A percentile compares a stretch with the other conserved stretches of the same genome.
Conservation (phyloP, 805 yeast species). For the Zygosaccharomyces rouxii region DNA sequence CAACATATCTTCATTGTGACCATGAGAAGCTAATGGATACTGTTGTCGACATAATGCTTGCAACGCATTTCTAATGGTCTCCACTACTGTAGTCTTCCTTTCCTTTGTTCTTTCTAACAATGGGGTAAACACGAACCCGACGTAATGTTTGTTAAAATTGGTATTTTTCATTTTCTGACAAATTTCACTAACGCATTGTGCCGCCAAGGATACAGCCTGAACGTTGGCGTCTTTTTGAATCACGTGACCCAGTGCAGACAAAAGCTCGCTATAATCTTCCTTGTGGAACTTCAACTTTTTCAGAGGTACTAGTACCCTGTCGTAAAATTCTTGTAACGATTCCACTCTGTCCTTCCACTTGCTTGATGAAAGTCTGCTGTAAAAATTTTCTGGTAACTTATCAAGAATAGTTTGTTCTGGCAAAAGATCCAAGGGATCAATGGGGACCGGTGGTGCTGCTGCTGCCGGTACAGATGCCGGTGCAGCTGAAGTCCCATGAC, state of each 20-base stretch:
- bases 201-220: constrained; percentile 77
- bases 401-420: constrained; percentile 65
- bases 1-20: constrained; percentile 39
- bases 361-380: constrained; percentile 49
- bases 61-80: constrained; percentile 61
- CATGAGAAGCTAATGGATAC: constrained; percentile 33
- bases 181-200: constrained; percentile 56
- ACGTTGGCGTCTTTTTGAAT: constrained; percentile 79
- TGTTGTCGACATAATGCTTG: constrained; percentile 56
- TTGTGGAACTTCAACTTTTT: constrained; percentile 46
- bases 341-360: constrained; percentile 95
- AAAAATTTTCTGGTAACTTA: constrained; percentile 61
- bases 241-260: constrained; percentile 61
- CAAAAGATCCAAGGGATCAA: constrained; percentile 68
- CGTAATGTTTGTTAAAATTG: constrained; percentile 49
- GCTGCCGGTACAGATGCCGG: constrained; percentile 21
- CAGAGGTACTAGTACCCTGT: constrained; percentile 45
- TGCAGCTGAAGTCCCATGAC: constrained; percentile 10
- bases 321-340: constrained; percentile 58
- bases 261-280: constrained; percentile 63
- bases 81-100: constrained; percentile 73
- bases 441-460: not conserved
- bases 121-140: constrained; percentile 48
- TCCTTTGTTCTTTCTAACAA: constrained; percentile 82
- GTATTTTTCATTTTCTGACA: constrained; percentile 60